A percentile compares a stretch with the other conserved stretches of the same genome.
These are phyloP conservation scores for Fonsecaea nubica DNA, from an alignment of 2,329 filamentous ascomycete species.

Conservation along the genomic window DNA sequence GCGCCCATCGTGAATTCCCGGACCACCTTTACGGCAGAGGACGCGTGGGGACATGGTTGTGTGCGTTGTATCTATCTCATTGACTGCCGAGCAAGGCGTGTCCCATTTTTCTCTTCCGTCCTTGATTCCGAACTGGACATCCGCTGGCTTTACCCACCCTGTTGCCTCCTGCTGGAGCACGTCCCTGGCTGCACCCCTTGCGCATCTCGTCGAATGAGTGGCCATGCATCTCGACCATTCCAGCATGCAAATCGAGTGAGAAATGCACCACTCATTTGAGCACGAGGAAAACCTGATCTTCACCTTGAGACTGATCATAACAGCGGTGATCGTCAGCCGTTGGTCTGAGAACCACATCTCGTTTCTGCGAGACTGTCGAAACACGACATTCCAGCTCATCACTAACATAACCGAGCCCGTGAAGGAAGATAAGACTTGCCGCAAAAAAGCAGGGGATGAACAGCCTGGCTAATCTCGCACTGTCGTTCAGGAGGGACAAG, in stretches of 20 bases:
- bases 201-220: conserved; percentile 2
- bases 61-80: conserved; percentile 6
- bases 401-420: background rate
- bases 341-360: background rate
- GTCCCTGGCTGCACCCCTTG: conserved; percentile 11
- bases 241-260: background rate
- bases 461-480: background rate
- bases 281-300: conserved; percentile 22
- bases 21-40: background rate
- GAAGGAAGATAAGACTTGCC: background rate
- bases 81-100: conserved; percentile 2
- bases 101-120: background rate
- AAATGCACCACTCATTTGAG: conserved; percentile 29
- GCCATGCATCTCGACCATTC: conserved; percentile 26
- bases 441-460: background rate
- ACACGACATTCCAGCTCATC: conserved; percentile 1
- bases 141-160: conserved; percentile 11
- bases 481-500: background rate
- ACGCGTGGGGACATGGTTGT: conserved; percentile 12
- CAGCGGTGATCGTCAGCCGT: conserved; percentile 10
- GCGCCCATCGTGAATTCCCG: conserved; percentile 20
- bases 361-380: background rate
- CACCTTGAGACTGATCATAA: background rate
- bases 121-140: conserved; percentile 7
- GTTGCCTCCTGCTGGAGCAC: conserved; percentile 2